A percentile compares a stretch with the other conserved stretches of the same genome.
Evolutionary conservation across 2,329 filamentous ascomycete genomes (phyloP).

Genomic region (Gaeumannomyces sp.): DNA sequence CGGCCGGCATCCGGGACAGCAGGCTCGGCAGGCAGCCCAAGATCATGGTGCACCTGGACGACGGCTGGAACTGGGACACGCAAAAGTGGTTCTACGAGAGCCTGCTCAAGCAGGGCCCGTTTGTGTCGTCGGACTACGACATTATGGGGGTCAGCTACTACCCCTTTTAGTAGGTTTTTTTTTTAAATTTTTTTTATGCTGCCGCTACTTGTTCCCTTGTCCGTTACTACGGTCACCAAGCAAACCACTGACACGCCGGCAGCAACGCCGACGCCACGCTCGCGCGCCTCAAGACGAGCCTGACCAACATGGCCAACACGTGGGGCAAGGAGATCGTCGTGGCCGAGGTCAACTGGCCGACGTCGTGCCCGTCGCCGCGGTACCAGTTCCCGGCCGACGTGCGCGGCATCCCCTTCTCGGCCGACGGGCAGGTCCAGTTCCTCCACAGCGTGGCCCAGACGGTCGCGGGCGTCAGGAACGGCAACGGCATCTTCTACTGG

Average conservation of each 20-base stretch:
- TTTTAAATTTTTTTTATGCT: no score
- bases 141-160: constrained; percentile 70
- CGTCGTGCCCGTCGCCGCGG: constrained; percentile 50
- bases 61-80: constrained; percentile 65
- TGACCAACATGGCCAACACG: constrained; percentile 52
- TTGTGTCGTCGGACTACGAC: constrained; percentile 54
- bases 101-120: constrained; percentile 44
- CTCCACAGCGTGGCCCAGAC: constrained; percentile 52
- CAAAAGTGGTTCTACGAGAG: constrained; percentile 54
- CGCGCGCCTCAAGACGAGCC: constrained; percentile 43
- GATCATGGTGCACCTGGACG: constrained; percentile 70
- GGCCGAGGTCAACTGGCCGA: constrained; percentile 66
- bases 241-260: background rate
- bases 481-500: constrained; percentile 64
- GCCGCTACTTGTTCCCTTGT: no score
- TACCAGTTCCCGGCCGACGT: constrained; percentile 57
- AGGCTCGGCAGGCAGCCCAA: constrained; percentile 49
- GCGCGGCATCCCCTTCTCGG: constrained; percentile 53
- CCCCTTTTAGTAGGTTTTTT: constrained; percentile 51
- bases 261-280: constrained; percentile 50
- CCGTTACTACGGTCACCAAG: background rate
- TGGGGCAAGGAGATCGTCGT: constrained; percentile 64
- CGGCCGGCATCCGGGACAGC: constrained; percentile 59
- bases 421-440: constrained; percentile 56
- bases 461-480: constrained; percentile 47